Conservation (phyloP, 2,329 filamentous ascomycete genomes). For the Neofusicoccum sp. region DNA sequence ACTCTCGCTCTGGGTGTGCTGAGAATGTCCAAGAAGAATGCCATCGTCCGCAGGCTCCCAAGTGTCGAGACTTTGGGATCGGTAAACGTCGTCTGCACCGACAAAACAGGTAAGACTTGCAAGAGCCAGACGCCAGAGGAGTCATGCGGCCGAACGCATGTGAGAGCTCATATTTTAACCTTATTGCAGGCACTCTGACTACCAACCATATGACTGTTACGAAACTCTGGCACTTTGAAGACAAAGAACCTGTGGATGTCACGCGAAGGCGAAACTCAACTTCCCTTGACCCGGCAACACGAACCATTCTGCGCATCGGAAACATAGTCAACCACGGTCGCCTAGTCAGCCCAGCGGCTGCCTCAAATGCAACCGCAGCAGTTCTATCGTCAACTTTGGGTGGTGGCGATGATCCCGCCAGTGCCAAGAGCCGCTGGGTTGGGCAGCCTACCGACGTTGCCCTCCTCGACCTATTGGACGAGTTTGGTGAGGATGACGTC, state of each 20-base stretch:
- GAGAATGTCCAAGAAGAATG: constrained; percentile 91
- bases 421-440: constrained; percentile 83
- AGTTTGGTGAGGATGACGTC: constrained; percentile 87
- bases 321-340: constrained; percentile 96
- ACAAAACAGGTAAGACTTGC: constrained; percentile 72
- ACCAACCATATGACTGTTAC: constrained; percentile 98
- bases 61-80: constrained; percentile 97
- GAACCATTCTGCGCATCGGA: constrained; percentile 82
- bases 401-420: constrained; percentile 51
- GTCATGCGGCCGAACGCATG: background rate
- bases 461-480: constrained; percentile 89
- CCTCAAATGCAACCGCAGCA: constrained; percentile 71
- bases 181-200: constrained; percentile 71
- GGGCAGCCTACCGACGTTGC: constrained; percentile 97
- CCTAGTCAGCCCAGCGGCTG: constrained; percentile 69
- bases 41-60: constrained; percentile 91
- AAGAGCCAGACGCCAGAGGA: background rate
- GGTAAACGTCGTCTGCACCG: constrained; percentile 99
- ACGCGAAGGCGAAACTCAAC: constrained; percentile 52
- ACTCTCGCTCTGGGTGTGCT: constrained; percentile 92
- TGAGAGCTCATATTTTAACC: background rate
- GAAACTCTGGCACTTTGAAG: constrained; percentile 93
- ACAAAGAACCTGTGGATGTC: constrained; percentile 56
- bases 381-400: constrained; percentile 82
- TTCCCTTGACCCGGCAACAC: constrained; percentile 68